Conservation (phyloP, 768 basidiomycete genomes). For the Lactifluus piperatus region DNA sequence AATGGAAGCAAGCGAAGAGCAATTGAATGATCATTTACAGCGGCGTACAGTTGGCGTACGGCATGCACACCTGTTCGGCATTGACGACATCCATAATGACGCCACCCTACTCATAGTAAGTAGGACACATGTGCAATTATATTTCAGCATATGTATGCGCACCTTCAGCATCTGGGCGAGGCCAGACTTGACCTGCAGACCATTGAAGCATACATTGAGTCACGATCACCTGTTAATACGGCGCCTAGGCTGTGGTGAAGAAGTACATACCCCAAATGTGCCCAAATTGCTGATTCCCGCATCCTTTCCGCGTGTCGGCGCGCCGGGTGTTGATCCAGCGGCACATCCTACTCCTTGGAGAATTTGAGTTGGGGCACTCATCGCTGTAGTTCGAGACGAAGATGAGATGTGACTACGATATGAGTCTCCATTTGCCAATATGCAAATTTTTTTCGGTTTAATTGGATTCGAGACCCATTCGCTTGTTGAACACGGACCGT, state of each 20-base stretch:
- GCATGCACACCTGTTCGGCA: slow-evolving; percentile 44
- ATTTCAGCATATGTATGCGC: slow-evolving; percentile 18
- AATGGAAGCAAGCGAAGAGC: slow-evolving; percentile 23
- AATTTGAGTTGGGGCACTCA: slow-evolving; percentile 26
- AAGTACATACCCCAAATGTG: slow-evolving; percentile 54
- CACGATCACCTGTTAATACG: neutral
- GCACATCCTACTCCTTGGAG: slow-evolving; percentile 32
- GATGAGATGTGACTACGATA: neutral
- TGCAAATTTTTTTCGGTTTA: neutral
- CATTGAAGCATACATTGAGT: slow-evolving; percentile 9
- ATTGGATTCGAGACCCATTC: neutral
- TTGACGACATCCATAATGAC: slow-evolving; percentile 96
- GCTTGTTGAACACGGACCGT: neutral
- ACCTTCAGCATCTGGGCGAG: slow-evolving; percentile 97
- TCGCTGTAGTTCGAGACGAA: slow-evolving; percentile 10
- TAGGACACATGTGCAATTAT: slow-evolving; percentile 7
- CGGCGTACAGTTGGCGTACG: neutral
- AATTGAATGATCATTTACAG: neutral
- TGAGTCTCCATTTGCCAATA: neutral
- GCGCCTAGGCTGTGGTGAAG: neutral
- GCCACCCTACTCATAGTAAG: slow-evolving; percentile 44
- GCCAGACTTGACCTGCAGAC: slow-evolving; percentile 75
- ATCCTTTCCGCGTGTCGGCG: slow-evolving; percentile 47
- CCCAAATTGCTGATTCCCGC: slow-evolving; percentile 53
- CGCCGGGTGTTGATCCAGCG: slow-evolving; percentile 33